Evolutionary conservation across 169 alveolate species (phyloP), one percentile per base, ranked within the genome.

Genomic region (Eimeria maxima): DNA sequence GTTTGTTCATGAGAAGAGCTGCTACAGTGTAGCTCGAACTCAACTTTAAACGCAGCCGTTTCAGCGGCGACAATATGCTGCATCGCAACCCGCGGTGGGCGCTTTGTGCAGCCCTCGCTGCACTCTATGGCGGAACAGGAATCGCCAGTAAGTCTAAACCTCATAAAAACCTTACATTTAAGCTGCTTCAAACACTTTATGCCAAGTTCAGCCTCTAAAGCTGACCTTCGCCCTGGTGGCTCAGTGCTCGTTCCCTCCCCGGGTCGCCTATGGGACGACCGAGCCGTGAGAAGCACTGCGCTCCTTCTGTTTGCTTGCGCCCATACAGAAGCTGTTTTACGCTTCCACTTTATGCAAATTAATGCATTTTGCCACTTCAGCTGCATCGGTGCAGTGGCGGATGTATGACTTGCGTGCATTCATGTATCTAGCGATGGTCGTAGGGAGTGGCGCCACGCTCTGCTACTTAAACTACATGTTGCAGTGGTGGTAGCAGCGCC

Each of bases 71-170:
- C 80, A 81, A 86, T 45, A 81, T 86, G 93, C 93, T 86, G 93
- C 93, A 60, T 33, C 93, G 93, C 73, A 86, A 47, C 57, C 78
- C 80, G 74, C 93, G 93, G 78, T 86, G 74, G 74, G 78, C 93
- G 93, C 93, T 86, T 42, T 86, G 93, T 47, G 93, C 93, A 45
- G 69, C 93, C 78, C 78, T 86, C 42, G 93, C 93, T 47, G 93
- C 93, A 42, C 78, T 86, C n/a, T 86, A 86, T 24, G 57, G 93
- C 80, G 67, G 93, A 27, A 55, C 57, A 2, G 47, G 60, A 47
- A 60, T 33, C 73, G 80, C 42, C 38, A 42, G 93, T 86, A 86
- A 86, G 93, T 83, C 45, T 27, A 55, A 50, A 81, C 55, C 90
- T 27, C 11, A 4, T 47, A 47, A 13, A 27, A 67, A 67, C 20